phyloP scores from a whole-genome alignment of 2,329 filamentous ascomycete genomes.

The Penicillium palitans region DNA sequence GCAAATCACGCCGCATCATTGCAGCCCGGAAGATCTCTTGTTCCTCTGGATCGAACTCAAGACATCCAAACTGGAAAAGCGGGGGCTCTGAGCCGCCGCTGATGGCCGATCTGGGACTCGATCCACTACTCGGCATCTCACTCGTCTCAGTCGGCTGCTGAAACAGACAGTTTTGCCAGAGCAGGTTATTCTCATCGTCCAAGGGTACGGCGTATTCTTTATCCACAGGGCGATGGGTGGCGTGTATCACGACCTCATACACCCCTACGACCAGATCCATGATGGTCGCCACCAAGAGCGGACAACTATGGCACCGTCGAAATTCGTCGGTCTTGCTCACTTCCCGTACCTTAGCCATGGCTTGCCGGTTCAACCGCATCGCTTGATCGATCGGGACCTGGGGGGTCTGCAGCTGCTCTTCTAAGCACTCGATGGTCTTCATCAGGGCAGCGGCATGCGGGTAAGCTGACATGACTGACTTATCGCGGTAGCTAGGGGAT shows the following conservation, averaged over 20 bases:
- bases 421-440: not conserved
- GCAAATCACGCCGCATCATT: constrained; percentile 1
- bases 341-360: not conserved
- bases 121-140: not conserved
- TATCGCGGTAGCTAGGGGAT: not conserved
- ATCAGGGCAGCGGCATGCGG: not conserved
- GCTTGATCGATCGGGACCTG: not conserved
- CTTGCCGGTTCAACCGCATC: not conserved
- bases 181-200: not conserved
- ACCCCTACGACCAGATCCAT: not conserved
- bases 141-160: not conserved
- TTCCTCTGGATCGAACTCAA: constrained; percentile 5
- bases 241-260: not conserved
- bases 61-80: constrained; percentile 4
- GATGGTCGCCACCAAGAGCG: not conserved
- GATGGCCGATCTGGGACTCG: not conserved
- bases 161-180: not conserved
- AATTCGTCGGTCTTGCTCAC: not conserved
- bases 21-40: constrained; percentile 5
- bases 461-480: not conserved
- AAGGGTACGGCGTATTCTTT: not conserved
- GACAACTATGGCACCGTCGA: not conserved
- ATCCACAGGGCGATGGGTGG: not conserved
- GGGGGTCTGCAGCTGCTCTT: not conserved
- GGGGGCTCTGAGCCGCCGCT: not conserved